Evolutionary conservation across 2,329 filamentous ascomycete genomes (phyloP), one percentile per base, ranked within the genome.

Genomic region (Eutypa lata): DNA sequence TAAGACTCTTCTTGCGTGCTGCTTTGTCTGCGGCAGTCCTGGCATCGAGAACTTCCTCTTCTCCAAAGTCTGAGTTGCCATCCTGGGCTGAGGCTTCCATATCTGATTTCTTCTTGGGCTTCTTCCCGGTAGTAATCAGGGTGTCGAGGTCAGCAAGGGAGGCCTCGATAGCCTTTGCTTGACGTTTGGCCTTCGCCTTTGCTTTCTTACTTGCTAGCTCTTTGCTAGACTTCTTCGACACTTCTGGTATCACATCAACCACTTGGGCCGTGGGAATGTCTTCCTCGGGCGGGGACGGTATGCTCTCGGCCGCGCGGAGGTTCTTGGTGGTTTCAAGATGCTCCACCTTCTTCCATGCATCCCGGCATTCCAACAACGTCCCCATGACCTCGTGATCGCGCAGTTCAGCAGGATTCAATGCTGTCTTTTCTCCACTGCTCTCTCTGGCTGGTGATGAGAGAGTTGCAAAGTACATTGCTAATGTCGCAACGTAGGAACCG

Each of bases 391-490:
- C 86, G 70, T 99, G 94, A 50, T 96, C 90, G 55, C 90, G 86
- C 42, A 99, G 74, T 61, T 96, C 86, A n/a, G 80, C 77, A 5
- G 93, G 89, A 51, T 89, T 81, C 58, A 95, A 72, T 0, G 90
- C 80, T 53, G 84, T 79, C 13, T 73, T 71, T 0, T 75, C 71
- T 7, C 77, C 78, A 35, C 77, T 72, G 1, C 76, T 74, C 53
- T 86, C 83, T 48, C 86, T 79, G 2, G 86, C 81, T 1, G 90
- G 87, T 0, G 91, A 96, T 11, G 91, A 90, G n/a, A 99, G 75
- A 35, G 97, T 82, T 37, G 92, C 90, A 69, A 99, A 96, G 71
- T 99, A 99, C 84, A 96, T 92, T 47, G 89, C 87, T 60, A 99
- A 78, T 1, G 90, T 82, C 43, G 89, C 91, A 22, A 97, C 77